Evolutionary conservation across 352 stramenopile genomes (phyloP).

Genomic region (Peronospora belbahrii): DNA sequence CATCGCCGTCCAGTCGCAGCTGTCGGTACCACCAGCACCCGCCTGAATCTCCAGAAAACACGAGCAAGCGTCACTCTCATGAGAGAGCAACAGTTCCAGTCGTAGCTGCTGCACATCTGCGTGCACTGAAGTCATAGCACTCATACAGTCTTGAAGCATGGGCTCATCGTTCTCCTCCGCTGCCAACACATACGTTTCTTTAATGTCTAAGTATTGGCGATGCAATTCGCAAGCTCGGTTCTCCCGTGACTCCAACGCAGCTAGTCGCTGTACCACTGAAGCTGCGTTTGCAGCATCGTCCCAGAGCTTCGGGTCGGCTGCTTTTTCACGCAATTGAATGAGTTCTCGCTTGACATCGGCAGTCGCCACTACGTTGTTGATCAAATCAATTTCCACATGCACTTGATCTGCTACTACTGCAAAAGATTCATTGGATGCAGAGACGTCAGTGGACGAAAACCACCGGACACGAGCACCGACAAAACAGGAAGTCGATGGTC

Average conservation of each 20-base stretch:
- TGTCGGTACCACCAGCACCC: slow-evolving; percentile 90
- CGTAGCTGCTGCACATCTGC: slow-evolving; percentile 44
- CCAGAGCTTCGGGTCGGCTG: slow-evolving; percentile 46
- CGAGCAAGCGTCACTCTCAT: slow-evolving; percentile 45
- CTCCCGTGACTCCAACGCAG: slow-evolving; percentile 42
- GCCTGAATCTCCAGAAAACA: slow-evolving; percentile 81
- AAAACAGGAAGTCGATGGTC: background rate
- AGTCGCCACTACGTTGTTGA: slow-evolving; percentile 41
- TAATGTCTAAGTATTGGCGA: slow-evolving; percentile 48
- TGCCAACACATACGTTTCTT: slow-evolving; percentile 50
- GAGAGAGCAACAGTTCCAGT: slow-evolving; percentile 51
- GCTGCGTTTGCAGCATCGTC: slow-evolving; percentile 48
- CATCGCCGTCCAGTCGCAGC: slow-evolving; percentile 94
- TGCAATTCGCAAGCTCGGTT: slow-evolving; percentile 32
- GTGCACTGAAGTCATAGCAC: slow-evolving; percentile 30
- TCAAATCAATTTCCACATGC: slow-evolving; percentile 32
- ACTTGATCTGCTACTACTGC: slow-evolving; percentile 26
- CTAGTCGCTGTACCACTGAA: slow-evolving; percentile 51
- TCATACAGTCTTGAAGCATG: slow-evolving; percentile 44
- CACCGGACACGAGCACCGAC: background rate
- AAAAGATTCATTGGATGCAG: slow-evolving; percentile 37
- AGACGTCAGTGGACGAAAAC: slow-evolving; percentile 12
- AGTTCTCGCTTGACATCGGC: slow-evolving; percentile 37
- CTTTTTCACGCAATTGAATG: slow-evolving; percentile 32
- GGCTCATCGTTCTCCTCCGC: slow-evolving; percentile 51